Base-by-base conservation (phyloP, 1,284 basidiomycete genomes). In the Cutaneotrichosporon sp. region DNA sequence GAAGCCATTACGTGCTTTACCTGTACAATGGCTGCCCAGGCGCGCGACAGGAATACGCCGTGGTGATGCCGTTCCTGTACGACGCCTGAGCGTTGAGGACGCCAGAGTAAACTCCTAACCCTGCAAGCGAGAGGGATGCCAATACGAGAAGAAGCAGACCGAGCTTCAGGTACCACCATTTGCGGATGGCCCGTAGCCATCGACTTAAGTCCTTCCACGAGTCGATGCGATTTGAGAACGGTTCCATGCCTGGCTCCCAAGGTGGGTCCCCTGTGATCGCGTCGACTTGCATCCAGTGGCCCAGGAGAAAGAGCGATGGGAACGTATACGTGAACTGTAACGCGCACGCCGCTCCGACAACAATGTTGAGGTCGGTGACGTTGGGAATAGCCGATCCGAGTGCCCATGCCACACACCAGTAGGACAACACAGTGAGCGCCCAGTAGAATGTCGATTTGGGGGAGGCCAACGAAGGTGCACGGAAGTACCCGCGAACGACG, bases 351-450 rank as follows among this genome's bases (percentile, higher is more conserved):
- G 57, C 81, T 1, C 80, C 81, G 43, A 84, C 74, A 22, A 84
- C 68, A 4, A 79, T 76, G 6, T 79, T 77, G 25, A 85, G 75
- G 4, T 79, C 78, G 51, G 76, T 77, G 22, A 85, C 75, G 63
- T 83, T 80, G 0, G 83, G 83, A 44, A 85, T 51, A 4, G 84
- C 80, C 16, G 81, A 80, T 16, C 78, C 84, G 49, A 86, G 75
- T 33, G 83, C 62, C 64, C 82, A 86, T 1, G 84, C 83, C 2
- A 68, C 16, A 0, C 55, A 55, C 68, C 68, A 75, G 61, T 65
- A 75, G 16, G 64, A 37, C 25, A 67, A 10, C 6, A 53, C 48
- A 4, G 48, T 49, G 17, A 29, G 17, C 3, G 54, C 56, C 68
- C 74, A 86, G 43, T 82, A 65, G 41, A 78, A 56, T 25, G 78